Percentiles rank a stretch among this genome's conserved stretches.
These are phyloP conservation scores for Geopyxis carbonaria DNA, from an alignment of 495 filamentous ascomycete species.

Conservation along the genomic window DNA sequence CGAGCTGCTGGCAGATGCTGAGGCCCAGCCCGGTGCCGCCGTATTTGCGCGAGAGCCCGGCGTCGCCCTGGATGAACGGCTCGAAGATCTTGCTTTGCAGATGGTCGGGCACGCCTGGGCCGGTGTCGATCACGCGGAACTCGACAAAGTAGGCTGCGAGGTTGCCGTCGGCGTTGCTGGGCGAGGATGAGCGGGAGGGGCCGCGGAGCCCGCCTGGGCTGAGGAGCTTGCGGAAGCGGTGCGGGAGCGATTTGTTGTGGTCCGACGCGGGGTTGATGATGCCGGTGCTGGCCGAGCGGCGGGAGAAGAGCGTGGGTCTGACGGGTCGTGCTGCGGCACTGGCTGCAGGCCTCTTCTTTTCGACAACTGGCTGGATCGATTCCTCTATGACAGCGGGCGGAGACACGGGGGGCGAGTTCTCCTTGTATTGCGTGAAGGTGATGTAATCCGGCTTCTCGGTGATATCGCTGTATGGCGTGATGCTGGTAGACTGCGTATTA, in stretches of 20 bases:
- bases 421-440: neutral
- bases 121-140: constrained; percentile 8
- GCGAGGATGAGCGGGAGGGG: neutral
- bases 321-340: neutral
- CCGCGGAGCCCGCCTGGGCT: neutral
- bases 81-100: constrained; percentile 8
- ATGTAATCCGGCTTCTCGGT: constrained; percentile 2
- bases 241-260: constrained; percentile 4
- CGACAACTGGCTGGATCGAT: too few species aligned
- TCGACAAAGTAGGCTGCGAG: constrained; percentile 1
- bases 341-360: too few species aligned
- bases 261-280: constrained; percentile 1
- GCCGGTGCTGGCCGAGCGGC: constrained; percentile 2
- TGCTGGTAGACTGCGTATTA: neutral
- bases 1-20: constrained; percentile 35
- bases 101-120: constrained; percentile 3
- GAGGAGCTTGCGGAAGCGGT: constrained; percentile 1
- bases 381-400: too few species aligned
- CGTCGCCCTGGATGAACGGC: constrained; percentile 7
- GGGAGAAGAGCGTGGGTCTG: constrained; percentile 3
- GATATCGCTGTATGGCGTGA: constrained; percentile 4
- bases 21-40: constrained; percentile 8
- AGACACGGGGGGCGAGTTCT: neutral
- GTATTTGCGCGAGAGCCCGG: constrained; percentile 44
- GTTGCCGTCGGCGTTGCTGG: neutral